phyloP scores from a whole-genome alignment of 2,329 filamentous ascomycete species.

The Fusarium sambucinum region DNA sequence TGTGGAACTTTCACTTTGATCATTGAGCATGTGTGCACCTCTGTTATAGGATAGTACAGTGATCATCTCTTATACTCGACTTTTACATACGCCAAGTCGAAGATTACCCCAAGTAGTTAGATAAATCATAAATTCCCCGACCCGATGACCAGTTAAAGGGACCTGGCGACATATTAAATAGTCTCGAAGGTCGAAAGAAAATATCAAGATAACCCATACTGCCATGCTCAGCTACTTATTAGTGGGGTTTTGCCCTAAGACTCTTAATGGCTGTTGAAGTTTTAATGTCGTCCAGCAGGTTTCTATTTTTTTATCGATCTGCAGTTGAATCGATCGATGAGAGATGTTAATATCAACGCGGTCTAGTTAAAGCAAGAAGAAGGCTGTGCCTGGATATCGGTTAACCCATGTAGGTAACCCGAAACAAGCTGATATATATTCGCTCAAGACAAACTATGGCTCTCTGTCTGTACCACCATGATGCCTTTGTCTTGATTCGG shows the following conservation, averaged over 20 bases:
- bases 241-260: neutral
- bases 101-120: neutral
- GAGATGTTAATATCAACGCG: neutral
- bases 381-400: too few species aligned
- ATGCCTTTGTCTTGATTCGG: constrained; percentile 32
- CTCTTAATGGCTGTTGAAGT: neutral
- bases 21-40: neutral
- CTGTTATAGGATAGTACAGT: neutral
- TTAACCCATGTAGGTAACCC: constrained; percentile 19
- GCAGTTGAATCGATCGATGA: neutral
- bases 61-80: neutral
- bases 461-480: neutral
- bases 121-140: constrained; percentile 9
- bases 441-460: neutral
- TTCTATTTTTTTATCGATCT: neutral
- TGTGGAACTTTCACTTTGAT: neutral
- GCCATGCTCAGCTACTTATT: neutral
- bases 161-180: neutral
- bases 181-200: neutral
- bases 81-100: neutral
- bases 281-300: neutral
- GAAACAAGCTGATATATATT: neutral
- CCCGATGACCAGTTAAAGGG: neutral
- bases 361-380: neutral
- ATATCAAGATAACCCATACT: neutral